Evolutionary conservation across 179 eudicot genomes (phyloP).

Genomic region (Sideroxylon spinosum): DNA sequence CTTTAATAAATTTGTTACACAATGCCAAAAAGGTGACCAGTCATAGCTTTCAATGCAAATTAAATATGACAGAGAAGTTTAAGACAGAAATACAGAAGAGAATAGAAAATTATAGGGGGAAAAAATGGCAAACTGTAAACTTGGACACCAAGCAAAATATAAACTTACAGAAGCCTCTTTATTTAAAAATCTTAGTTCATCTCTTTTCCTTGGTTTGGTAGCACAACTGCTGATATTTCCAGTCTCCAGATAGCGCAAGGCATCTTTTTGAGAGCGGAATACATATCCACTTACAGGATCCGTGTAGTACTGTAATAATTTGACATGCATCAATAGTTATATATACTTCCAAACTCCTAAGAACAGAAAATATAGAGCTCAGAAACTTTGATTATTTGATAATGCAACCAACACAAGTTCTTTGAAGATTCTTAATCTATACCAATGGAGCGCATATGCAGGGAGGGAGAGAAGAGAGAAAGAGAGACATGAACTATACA

Average conservation of each 20-base stretch:
- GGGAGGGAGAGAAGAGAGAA: neutral
- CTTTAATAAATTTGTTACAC: neutral
- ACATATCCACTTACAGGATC: constrained; percentile 60
- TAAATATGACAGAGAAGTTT: constrained; percentile 1
- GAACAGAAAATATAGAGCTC: neutral
- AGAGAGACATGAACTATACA: neutral
- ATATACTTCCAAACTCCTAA: neutral
- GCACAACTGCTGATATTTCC: constrained; percentile 58
- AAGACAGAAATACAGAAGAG: neutral
- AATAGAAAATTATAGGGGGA: neutral
- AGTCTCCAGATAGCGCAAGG: constrained; percentile 58
- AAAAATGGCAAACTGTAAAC: neutral
- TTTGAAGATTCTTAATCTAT: neutral
- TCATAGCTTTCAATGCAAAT: neutral
- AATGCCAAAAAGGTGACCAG: neutral
- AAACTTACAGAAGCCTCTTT: constrained; percentile 39
- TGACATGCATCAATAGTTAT: neutral
- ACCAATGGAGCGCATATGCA: too few relatives aligned
- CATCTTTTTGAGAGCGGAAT: constrained; percentile 69
- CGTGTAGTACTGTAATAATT: constrained; percentile 48
- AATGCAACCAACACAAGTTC: constrained; percentile 10
- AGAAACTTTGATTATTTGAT: neutral
- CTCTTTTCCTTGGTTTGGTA: constrained; percentile 42
- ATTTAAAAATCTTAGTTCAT: constrained; percentile 20
- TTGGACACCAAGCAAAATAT: neutral